These are phyloP conservation scores for Penicillium concentricum DNA, from an alignment of 2,329 filamentous ascomycete species.

Conservation along the genomic window DNA sequence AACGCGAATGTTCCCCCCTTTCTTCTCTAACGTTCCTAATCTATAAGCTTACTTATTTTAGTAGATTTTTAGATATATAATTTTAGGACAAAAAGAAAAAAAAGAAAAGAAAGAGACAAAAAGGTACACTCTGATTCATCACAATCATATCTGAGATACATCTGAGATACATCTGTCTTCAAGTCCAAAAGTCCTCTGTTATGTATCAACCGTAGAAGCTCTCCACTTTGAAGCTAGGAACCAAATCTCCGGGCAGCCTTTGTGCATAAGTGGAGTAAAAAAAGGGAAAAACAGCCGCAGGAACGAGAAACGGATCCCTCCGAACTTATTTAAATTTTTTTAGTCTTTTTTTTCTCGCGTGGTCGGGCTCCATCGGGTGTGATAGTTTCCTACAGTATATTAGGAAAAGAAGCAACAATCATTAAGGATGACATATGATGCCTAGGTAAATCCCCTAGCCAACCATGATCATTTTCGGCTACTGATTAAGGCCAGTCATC, in stretches of 20 bases:
- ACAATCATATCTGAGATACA: constrained; percentile 19
- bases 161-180: constrained; percentile 18
- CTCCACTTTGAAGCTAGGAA: constrained; percentile 29
- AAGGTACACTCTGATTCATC: constrained; percentile 19
- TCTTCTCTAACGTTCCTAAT: constrained; percentile 22
- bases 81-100: neutral
- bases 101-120: neutral
- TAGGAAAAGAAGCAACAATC: neutral
- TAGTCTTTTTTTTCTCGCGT: constrained; percentile 16
- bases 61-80: neutral
- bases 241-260: constrained; percentile 32
- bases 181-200: constrained; percentile 9
- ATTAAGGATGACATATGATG: constrained; percentile 20
- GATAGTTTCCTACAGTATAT: neutral
- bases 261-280: constrained; percentile 28
- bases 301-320: constrained; percentile 31
- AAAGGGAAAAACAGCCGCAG: constrained; percentile 28
- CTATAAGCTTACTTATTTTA: neutral
- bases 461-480: constrained; percentile 3
- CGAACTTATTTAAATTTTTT: constrained; percentile 18
- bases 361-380: constrained; percentile 22
- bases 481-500: constrained; percentile 16
- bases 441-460: constrained; percentile 17
- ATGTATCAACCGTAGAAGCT: constrained; percentile 11
- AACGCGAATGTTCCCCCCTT: constrained; percentile 29